Conservation (phyloP, 73 alveolate genomes). For the Effrenium voratum region DNA sequence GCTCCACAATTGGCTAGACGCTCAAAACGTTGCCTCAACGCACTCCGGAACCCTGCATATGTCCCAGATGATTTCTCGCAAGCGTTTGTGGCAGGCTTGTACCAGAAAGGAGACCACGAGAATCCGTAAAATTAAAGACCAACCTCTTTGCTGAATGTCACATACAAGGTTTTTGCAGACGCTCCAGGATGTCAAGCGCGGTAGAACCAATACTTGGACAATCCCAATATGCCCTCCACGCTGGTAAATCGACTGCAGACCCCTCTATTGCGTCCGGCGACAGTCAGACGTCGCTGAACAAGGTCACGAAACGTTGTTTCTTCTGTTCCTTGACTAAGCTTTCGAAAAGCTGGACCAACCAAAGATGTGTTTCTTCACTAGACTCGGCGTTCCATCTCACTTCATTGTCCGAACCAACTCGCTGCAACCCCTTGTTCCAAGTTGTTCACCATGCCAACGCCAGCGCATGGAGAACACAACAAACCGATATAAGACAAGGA, state of each 20-base stretch:
- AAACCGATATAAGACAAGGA: neutral
- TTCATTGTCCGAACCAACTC: neutral
- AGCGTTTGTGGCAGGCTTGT: neutral
- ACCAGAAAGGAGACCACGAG: neutral
- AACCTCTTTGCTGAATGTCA: neutral
- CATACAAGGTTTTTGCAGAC: neutral
- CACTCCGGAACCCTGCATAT: neutral
- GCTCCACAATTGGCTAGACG: neutral
- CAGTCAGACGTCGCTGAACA: neutral
- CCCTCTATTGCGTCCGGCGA: too few species aligned
- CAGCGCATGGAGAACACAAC: neutral
- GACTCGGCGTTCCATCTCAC: neutral
- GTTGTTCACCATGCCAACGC: neutral
- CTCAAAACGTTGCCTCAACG: neutral
- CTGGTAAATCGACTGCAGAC: too few species aligned
- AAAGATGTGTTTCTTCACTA: neutral
- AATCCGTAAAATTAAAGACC: neutral
- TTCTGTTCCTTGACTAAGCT: neutral
- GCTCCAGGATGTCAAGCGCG: neutral
- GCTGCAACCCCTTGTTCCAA: neutral
- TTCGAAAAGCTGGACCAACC: conserved; percentile 3
- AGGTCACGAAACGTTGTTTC: neutral
- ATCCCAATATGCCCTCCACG: neutral
- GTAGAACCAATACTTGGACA: neutral
- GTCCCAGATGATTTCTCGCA: neutral